Conservation (phyloP, 495 filamentous ascomycete genomes). For the Lophiotrema nucula region DNA sequence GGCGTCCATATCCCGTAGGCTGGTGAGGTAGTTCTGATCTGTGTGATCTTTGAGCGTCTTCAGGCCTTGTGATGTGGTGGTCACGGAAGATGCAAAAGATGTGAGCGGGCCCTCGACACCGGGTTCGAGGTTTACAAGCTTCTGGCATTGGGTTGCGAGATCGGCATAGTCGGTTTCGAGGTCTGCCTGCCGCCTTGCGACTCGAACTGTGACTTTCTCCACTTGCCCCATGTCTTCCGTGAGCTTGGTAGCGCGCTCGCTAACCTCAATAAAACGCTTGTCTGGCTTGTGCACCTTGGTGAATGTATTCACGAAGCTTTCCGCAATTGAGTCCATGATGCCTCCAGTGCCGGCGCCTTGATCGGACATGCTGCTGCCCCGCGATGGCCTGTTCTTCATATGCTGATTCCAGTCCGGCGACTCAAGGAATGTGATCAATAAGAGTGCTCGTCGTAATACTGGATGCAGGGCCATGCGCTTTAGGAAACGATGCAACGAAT, state of each 20-base stretch:
- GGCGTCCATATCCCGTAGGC: slow-evolving; percentile 86
- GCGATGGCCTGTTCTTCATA: slow-evolving; percentile 72
- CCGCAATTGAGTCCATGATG: slow-evolving; percentile 89
- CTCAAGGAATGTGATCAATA: slow-evolving; percentile 88
- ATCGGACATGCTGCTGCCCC: slow-evolving; percentile 57
- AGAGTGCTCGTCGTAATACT: slow-evolving; percentile 74
- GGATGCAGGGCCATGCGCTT: slow-evolving; percentile 85
- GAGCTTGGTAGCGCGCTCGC: slow-evolving; percentile 89
- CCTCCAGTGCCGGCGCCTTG: slow-evolving; percentile 53
- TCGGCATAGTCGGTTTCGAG: slow-evolving; percentile 87
- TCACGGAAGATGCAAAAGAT: slow-evolving; percentile 80
- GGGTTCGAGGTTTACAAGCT: slow-evolving; percentile 83
- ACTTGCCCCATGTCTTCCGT: slow-evolving; percentile 92
- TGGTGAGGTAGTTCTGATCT: slow-evolving; percentile 91
- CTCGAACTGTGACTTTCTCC: slow-evolving; percentile 86
- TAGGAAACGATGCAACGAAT: slow-evolving; percentile 89
- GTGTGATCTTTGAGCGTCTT: slow-evolving; percentile 82
- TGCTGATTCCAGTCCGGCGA: slow-evolving; percentile 92
- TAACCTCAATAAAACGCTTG: slow-evolving; percentile 88
- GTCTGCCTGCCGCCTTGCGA: slow-evolving; percentile 83
- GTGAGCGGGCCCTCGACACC: slow-evolving; percentile 77
- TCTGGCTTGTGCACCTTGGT: slow-evolving; percentile 95
- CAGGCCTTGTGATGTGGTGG: slow-evolving; percentile 74
- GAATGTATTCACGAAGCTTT: slow-evolving; percentile 97
- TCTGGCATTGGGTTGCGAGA: slow-evolving; percentile 88